Evolutionary conservation across 108 stramenopile genomes (phyloP).

Genomic region (Phaeodactylum tricornutum): DNA sequence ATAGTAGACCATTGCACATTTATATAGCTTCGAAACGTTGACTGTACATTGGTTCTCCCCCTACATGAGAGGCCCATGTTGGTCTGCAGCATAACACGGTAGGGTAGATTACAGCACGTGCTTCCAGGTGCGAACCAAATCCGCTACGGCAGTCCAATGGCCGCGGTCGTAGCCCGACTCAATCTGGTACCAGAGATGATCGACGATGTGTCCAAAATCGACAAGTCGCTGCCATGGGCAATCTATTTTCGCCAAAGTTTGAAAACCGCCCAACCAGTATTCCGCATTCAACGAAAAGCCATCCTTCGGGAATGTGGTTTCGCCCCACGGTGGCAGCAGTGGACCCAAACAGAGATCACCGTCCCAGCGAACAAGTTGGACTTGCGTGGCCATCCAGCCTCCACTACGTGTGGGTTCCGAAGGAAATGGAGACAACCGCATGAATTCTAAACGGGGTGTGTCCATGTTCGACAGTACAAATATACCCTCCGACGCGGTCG

Average conservation of each 20-base stretch:
- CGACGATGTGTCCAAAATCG: too few species aligned
- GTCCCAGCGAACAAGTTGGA: slow-evolving; percentile 40
- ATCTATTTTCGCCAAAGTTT: slow-evolving; percentile 43
- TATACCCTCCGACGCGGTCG: slow-evolving; percentile 34
- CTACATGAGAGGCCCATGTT: too few species aligned
- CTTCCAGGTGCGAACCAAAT: too few species aligned
- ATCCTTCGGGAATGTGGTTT: slow-evolving; percentile 32
- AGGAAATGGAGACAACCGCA: slow-evolving; percentile 16
- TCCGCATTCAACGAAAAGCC: slow-evolving; percentile 62
- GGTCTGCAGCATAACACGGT: too few species aligned
- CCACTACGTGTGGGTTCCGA: slow-evolving; percentile 67
- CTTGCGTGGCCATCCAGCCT: slow-evolving; percentile 72
- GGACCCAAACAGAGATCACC: slow-evolving; percentile 44
- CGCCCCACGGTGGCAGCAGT: slow-evolving; percentile 65
- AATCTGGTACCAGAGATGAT: too few species aligned
- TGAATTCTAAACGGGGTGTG: slow-evolving; percentile 12
- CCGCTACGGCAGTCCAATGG: too few species aligned
- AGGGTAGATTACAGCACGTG: too few species aligned
- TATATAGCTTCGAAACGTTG: too few species aligned
- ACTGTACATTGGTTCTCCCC: too few species aligned
- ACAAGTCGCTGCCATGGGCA: slow-evolving; percentile 7
- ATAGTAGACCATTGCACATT: too few species aligned
- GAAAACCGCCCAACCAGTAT: slow-evolving; percentile 66
- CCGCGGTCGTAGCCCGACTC: too few species aligned
- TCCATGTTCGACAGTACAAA: slow-evolving; percentile 29